These are phyloP conservation scores for Ascochyta viciae-villosae DNA, from an alignment of 2,329 filamentous ascomycete genomes.

Conservation along the genomic window DNA sequence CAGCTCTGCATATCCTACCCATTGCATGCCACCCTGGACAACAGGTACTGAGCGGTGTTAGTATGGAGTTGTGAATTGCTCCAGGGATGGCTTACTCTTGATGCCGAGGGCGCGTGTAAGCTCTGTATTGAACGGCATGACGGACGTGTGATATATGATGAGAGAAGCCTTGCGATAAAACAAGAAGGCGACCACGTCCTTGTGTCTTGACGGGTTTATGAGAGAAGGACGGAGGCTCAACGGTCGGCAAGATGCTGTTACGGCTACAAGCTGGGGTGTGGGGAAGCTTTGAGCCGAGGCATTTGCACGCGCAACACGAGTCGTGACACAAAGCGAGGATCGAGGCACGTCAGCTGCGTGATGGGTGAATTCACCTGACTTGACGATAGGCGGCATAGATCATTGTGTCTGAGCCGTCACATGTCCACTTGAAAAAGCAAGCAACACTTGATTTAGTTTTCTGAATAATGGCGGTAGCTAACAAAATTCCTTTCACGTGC, in stretches of 20 bases:
- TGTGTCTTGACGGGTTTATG: conserved; percentile 10
- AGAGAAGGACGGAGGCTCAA: conserved; percentile 12
- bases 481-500: too few relatives aligned
- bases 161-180: background rate
- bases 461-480: too few relatives aligned
- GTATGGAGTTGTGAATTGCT: conserved; percentile 42
- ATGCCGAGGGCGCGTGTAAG: conserved; percentile 68
- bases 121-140: conserved; percentile 70
- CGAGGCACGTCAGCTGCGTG: conserved; percentile 3
- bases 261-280: conserved; percentile 30
- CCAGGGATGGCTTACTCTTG: conserved; percentile 42
- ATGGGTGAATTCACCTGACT: background rate
- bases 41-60: conserved; percentile 69
- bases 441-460: too few relatives aligned
- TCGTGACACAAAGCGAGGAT: conserved; percentile 21
- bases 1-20: conserved; percentile 81
- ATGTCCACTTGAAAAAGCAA: too few relatives aligned
- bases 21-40: conserved; percentile 88
- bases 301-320: conserved; percentile 22
- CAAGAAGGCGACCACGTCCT: background rate
- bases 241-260: conserved; percentile 19
- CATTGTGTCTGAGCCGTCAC: too few relatives aligned
- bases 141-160: conserved; percentile 1
- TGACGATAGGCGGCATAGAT: too few relatives aligned
- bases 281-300: conserved; percentile 40